These are phyloP conservation scores for Xerocomus amazonicus DNA, from an alignment of 1,284 basidiomycete species.

Conservation along the genomic window DNA sequence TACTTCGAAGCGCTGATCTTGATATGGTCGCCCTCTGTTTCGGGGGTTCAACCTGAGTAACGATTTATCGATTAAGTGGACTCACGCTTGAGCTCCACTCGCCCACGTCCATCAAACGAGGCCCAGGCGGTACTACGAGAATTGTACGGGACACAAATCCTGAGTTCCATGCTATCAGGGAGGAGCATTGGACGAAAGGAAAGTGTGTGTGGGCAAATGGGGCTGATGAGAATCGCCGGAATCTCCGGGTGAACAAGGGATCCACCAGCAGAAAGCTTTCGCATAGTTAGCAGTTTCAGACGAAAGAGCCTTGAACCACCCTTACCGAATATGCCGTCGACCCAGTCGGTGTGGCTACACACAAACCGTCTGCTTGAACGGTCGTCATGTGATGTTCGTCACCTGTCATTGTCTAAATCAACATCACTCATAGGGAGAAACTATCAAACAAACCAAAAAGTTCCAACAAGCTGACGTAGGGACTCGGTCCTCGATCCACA, in stretches of 20 bases:
- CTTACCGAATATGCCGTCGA: conserved; percentile 96
- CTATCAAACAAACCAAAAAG: conserved; percentile 75
- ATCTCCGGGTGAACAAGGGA: conserved; percentile 98
- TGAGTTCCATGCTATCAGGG: conserved; percentile 97
- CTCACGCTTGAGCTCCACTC: conserved; percentile 92
- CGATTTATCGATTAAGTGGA: conserved; percentile 17
- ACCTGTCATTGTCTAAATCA: conserved; percentile 47
- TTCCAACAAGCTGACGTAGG: conserved; percentile 94
- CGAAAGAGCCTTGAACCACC: not conserved
- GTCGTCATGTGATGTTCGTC: conserved; percentile 99
- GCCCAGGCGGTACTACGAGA: conserved; percentile 99
- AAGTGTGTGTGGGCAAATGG: conserved; percentile 97
- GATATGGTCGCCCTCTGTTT: conserved; percentile 95
- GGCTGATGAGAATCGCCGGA: conserved; percentile 93
- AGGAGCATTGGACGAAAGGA: conserved; percentile 99
- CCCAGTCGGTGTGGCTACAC: conserved; percentile 94
- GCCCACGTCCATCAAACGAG: conserved; percentile 95
- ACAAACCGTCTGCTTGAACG: conserved; percentile 96
- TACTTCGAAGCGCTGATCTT: conserved; percentile 98
- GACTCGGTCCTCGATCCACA: conserved; percentile 96
- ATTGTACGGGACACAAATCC: conserved; percentile 98
- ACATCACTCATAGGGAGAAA: not conserved
- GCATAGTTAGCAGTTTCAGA: conserved; percentile 13
- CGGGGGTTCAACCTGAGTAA: conserved; percentile 10
- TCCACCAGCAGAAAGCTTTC: conserved; percentile 90